Conservation (phyloP, 2,329 filamentous ascomycete genomes). For the Exutisphaerella laricina region DNA sequence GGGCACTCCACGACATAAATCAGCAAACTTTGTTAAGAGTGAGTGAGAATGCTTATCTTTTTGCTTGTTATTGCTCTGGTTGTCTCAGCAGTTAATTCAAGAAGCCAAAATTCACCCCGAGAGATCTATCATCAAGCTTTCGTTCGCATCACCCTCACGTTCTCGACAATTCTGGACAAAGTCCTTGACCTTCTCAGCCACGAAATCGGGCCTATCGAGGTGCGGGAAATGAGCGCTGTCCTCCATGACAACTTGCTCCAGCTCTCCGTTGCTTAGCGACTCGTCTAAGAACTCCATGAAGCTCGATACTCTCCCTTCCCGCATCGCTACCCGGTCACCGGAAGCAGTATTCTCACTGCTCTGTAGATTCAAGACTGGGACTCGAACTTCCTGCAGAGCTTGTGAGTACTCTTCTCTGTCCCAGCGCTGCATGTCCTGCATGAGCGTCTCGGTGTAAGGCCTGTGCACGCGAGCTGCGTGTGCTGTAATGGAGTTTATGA, state of each 20-base stretch:
- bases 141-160: no score
- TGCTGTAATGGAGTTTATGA: conserved; percentile 2
- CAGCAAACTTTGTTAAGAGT: no score
- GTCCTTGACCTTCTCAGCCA: conserved; percentile 4
- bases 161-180: no score
- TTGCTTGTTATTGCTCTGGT: no score
- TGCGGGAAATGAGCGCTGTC: conserved; percentile 13
- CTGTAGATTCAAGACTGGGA: conserved; percentile 11
- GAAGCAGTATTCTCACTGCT: conserved; percentile 5
- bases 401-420: conserved; percentile 2
- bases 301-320: conserved; percentile 3
- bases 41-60: no score
- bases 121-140: no score
- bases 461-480: conserved; percentile 10
- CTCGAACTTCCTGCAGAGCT: conserved; percentile 1
- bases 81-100: no score
- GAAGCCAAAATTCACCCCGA: no score
- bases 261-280: conserved; percentile 6
- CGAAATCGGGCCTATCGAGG: conserved; percentile 10
- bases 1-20: no score
- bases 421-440: conserved; percentile 9
- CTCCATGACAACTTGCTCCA: conserved; percentile 3
- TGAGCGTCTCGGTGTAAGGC: conserved; percentile 6
- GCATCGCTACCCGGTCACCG: conserved; percentile 8
- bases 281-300: conserved; percentile 11